Percentiles rank a stretch among this genome's conserved stretches.
Evolutionary conservation across 805 yeast genomes (phyloP).

Genomic region (Yueomyces sp.): DNA sequence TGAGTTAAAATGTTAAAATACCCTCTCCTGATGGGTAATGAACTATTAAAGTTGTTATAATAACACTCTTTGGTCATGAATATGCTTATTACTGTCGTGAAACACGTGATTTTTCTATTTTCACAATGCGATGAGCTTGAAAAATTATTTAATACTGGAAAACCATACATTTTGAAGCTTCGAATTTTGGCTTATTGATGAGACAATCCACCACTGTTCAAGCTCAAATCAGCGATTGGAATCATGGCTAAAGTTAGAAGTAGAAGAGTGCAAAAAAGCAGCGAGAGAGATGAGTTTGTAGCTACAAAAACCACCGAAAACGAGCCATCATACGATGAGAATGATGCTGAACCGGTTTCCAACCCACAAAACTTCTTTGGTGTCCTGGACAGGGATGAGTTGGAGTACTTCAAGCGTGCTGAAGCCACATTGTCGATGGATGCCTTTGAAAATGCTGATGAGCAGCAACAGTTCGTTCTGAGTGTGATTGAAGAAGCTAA

Average conservation of each 20-base stretch:
- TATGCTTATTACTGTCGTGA: too few species aligned
- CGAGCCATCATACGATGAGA: conserved; percentile 1
- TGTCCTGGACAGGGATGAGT: conserved; percentile 66
- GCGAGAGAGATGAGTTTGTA: conserved; percentile 13
- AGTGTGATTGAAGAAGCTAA: conserved; percentile 75
- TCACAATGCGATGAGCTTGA: too few species aligned
- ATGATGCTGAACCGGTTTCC: neutral
- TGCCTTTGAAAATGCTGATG: conserved; percentile 64
- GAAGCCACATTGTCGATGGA: conserved; percentile 74
- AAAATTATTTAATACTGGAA: too few species aligned
- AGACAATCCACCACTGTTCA: too few species aligned
- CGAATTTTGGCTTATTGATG: too few species aligned
- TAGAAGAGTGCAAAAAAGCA: conserved; percentile 26
- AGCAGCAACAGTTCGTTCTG: conserved; percentile 53
- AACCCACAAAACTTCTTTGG: conserved; percentile 56
- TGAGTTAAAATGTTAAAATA: too few species aligned
- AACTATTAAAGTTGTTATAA: too few species aligned
- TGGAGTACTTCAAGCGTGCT: conserved; percentile 87
- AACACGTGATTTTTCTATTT: too few species aligned
- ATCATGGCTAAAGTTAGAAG: conserved; percentile 27
- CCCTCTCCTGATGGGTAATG: too few species aligned
- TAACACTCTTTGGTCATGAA: too few species aligned
- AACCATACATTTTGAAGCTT: too few species aligned
- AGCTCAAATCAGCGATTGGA: too few species aligned
- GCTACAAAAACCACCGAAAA: conserved; percentile 8